These are phyloP conservation scores for Pistacia atlantica DNA, from an alignment of 345 rosid species.

Conservation along the genomic window DNA sequence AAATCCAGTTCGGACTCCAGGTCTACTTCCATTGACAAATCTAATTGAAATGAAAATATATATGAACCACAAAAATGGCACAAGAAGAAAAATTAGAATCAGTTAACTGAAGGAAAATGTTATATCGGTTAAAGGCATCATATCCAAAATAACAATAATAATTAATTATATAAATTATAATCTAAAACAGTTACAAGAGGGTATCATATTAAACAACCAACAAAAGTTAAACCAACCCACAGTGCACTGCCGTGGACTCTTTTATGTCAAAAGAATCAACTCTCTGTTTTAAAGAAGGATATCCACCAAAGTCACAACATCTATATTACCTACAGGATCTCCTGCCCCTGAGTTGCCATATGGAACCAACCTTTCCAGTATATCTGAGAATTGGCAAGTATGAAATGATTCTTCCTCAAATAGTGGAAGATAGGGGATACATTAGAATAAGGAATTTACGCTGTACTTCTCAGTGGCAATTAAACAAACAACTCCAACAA, in stretches of 20 bases:
- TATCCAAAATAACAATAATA: background rate
- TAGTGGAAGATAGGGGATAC: too few species aligned
- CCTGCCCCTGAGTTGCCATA: slow-evolving; percentile 25
- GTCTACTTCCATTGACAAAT: slow-evolving; percentile 70
- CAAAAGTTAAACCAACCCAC: slow-evolving; percentile 60
- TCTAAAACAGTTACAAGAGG: background rate
- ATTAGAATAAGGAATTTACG: too few species aligned
- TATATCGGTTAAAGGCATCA: slow-evolving; percentile 4
- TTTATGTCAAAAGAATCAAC: slow-evolving; percentile 62
- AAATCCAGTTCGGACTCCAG: slow-evolving; percentile 75
- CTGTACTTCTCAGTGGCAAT: too few species aligned
- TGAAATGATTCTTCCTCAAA: too few species aligned
- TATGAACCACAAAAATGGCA: slow-evolving; percentile 2
- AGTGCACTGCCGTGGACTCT: slow-evolving; percentile 83
- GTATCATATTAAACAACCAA: background rate
- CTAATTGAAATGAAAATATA: slow-evolving; percentile 33
- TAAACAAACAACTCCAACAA: too few species aligned
- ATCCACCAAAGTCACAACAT: slow-evolving; percentile 69
- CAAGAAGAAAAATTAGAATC: slow-evolving; percentile 4
- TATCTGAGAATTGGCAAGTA: too few species aligned
- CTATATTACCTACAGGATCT: slow-evolving; percentile 26
- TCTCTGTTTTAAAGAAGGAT: slow-evolving; percentile 74
- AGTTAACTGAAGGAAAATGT: slow-evolving; percentile 12
- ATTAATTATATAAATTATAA: background rate
- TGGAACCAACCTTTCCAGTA: slow-evolving; percentile 30